These are phyloP conservation scores for Omphalea diandra DNA, from an alignment of 441 rosid species.

Conservation along the genomic window DNA sequence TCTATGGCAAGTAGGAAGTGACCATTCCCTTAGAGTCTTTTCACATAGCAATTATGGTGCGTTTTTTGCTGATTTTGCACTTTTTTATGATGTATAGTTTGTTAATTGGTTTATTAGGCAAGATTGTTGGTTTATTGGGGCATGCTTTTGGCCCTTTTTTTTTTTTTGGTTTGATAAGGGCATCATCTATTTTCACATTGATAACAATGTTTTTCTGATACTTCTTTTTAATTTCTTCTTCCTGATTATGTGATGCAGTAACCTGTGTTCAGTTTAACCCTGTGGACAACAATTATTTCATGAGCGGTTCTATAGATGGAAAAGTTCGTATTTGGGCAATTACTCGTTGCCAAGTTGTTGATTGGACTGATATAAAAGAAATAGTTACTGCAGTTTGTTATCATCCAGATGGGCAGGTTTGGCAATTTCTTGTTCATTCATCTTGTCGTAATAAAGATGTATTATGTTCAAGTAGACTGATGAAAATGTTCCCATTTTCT, in stretches of 20 bases:
- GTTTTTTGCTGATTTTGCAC: not conserved
- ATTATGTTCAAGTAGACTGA: slow-evolving; percentile 18
- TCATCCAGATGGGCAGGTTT: slow-evolving; percentile 86
- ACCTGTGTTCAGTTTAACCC: slow-evolving; percentile 93
- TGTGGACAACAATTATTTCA: slow-evolving; percentile 70
- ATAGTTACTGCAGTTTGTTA: slow-evolving; percentile 92
- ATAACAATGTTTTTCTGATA: not conserved
- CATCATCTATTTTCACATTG: slow-evolving; percentile 22
- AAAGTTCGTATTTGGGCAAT: slow-evolving; percentile 88
- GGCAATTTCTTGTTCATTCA: slow-evolving; percentile 23
- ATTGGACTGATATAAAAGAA: slow-evolving; percentile 71
- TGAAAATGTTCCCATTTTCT: slow-evolving; percentile 9
- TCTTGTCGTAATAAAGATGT: not conserved
- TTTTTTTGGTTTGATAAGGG: too few species aligned
- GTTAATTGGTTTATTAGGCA: not conserved
- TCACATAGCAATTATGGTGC: slow-evolving; percentile 56
- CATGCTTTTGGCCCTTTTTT: slow-evolving; percentile 39
- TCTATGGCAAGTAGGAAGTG: slow-evolving; percentile 60
- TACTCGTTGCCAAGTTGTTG: slow-evolving; percentile 66
- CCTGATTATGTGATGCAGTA: slow-evolving; percentile 35
- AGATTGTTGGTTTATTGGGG: slow-evolving; percentile 55
- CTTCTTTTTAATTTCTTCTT: slow-evolving; percentile 7
- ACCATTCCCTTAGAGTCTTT: slow-evolving; percentile 50
- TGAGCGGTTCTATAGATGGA: slow-evolving; percentile 89
- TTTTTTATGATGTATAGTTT: not conserved